phyloP scores from a whole-genome alignment of 1,284 basidiomycete species.

The Sutorius eximius region DNA sequence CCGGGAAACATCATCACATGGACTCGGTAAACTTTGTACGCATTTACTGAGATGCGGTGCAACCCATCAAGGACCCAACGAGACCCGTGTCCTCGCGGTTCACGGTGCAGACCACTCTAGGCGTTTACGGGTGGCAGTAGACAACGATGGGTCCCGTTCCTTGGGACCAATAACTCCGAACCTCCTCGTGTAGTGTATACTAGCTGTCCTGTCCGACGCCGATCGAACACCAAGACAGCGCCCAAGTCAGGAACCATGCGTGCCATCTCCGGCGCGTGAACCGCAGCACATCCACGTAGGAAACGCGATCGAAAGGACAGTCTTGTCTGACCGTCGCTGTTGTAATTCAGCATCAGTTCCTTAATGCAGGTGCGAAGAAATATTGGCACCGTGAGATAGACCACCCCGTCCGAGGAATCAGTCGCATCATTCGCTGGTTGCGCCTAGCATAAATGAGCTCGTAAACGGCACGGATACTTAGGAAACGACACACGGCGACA shows the following conservation, averaged over 20 bases:
- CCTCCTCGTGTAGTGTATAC: too few species aligned
- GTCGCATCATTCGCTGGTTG: neutral
- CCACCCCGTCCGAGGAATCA: neutral
- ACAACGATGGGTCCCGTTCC: too few species aligned
- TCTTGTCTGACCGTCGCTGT: neutral
- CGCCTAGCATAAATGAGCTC: neutral
- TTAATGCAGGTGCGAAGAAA: neutral
- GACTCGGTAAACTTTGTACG: too few species aligned
- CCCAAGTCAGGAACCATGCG: neutral
- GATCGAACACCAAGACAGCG: too few species aligned
- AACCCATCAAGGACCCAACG: too few species aligned
- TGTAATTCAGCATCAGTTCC: neutral
- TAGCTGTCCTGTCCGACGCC: too few species aligned
- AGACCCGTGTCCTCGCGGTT: too few species aligned
- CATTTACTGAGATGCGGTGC: too few species aligned
- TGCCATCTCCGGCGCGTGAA: neutral
- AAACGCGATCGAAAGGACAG: neutral
- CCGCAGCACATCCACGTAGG: neutral
- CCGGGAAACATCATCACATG: too few species aligned
- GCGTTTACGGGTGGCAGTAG: too few species aligned
- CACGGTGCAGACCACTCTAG: too few species aligned
- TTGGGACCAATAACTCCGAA: too few species aligned
- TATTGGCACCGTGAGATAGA: neutral
- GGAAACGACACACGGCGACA: neutral
- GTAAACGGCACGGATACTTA: neutral